Evolutionary conservation across 306 rosid genomes (phyloP), one percentile per base, ranked within the genome.

Genomic region (Pterocarpus macrocarpus): DNA sequence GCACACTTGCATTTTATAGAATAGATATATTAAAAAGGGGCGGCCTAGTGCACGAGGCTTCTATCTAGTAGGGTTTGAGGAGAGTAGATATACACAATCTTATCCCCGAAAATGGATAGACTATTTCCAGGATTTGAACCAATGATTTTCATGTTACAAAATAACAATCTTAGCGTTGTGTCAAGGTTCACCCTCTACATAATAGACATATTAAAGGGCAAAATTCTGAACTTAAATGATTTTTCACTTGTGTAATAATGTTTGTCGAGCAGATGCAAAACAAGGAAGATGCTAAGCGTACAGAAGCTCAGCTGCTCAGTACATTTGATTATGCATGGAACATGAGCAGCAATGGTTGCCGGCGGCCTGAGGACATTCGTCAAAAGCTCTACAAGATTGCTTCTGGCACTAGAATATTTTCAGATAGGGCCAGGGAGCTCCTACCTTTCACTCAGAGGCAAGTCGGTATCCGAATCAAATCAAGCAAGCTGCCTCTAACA

Each of bases 301-400:
- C 90, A 63, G 97, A 95, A 85, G 67, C 75, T 74, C 87, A 69
- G 81, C 89, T 95, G 63, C 98, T 95, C 28, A 75, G 47, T 32
- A 88, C 87, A 81, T 95, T 92, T 81, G 97, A 95, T 86, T 92
- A 90, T 82, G 97, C 97, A 13, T 95, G 98, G 98, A 95, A 91
- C 87, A 58, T 89, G 12, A 67, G 65, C 78, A 64, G 7, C 15
- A 95, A 95, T 71, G 97, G 97, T 43, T 75, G 66, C 34, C 69
- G 91, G 1, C 89, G 94, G 59, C 95, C 86, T 16, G 69, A 80
- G 55, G 98, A 95, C 77, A 85, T 92, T 86, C 75, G 88, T 44
- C 59, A 59, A 44, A 94, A 82, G 83, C 87, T 94, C 10, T 73
- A 88, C 57, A 81, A 83, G 78, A 61, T 81, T 10, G 85, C 95